Evolutionary conservation across 768 basidiomycete genomes (phyloP).

Genomic region (Boletus sensibilis): DNA sequence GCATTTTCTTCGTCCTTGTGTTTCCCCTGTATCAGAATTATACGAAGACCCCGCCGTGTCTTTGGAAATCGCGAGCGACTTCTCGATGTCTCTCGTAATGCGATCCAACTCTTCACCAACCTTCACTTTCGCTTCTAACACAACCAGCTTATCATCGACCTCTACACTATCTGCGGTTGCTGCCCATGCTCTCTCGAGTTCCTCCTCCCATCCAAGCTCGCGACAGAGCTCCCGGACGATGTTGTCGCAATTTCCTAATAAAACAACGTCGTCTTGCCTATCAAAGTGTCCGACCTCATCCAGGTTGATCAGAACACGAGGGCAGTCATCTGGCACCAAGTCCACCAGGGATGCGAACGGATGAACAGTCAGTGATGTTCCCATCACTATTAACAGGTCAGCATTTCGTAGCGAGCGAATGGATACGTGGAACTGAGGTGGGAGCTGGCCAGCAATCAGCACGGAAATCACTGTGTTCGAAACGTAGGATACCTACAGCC

Average conservation of each 20-base stretch:
- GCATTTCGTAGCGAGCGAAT: slow-evolving; percentile 57
- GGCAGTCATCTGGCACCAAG: slow-evolving; percentile 54
- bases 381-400: slow-evolving; percentile 87
- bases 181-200: slow-evolving; percentile 55
- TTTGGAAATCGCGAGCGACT: slow-evolving; percentile 19
- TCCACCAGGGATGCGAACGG: slow-evolving; percentile 82
- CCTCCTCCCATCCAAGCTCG: slow-evolving; percentile 74
- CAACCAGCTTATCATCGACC: slow-evolving; percentile 1
- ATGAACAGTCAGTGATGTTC: slow-evolving; percentile 84
- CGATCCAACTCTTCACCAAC: slow-evolving; percentile 26
- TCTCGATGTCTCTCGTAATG: slow-evolving; percentile 25
- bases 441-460: slow-evolving; percentile 51
- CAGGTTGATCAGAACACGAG: slow-evolving; percentile 87
- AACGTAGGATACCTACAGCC: slow-evolving; percentile 42
- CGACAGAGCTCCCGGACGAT: slow-evolving; percentile 58
- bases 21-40: neutral
- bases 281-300: slow-evolving; percentile 75
- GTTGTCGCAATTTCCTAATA: slow-evolving; percentile 72
- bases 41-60: neutral
- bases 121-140: slow-evolving; percentile 6
- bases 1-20: neutral
- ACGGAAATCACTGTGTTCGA: neutral
- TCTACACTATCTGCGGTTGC: slow-evolving; percentile 42
- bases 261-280: slow-evolving; percentile 55
- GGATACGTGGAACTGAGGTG: slow-evolving; percentile 59